phyloP scores from a whole-genome alignment of 2,329 filamentous ascomycete genomes.

The Curvularia verruculosa region DNA sequence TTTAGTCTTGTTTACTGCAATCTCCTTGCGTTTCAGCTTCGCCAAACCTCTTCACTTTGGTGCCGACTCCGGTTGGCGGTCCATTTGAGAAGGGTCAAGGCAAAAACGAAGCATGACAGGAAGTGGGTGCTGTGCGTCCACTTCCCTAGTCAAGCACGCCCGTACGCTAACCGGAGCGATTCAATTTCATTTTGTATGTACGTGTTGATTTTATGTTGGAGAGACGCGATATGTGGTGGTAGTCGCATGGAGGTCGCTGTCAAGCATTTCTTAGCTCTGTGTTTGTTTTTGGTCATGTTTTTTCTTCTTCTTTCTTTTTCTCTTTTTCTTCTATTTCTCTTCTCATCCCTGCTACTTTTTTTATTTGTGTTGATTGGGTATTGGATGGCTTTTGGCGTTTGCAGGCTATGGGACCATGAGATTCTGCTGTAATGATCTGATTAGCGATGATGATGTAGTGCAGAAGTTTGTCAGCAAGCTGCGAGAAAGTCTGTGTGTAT shows the following conservation, averaged over 20 bases:
- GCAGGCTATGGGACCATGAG: slow-evolving; percentile 18
- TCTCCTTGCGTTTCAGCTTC: slow-evolving; percentile 35
- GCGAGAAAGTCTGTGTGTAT: neutral
- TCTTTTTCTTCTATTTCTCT: neutral
- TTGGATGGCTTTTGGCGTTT: slow-evolving; percentile 14
- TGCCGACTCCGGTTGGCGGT: slow-evolving; percentile 33
- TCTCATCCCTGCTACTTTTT: slow-evolving; percentile 3
- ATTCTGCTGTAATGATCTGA: slow-evolving; percentile 39
- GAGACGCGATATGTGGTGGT: neutral
- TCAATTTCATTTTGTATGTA: neutral
- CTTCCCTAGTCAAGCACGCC: slow-evolving; percentile 4
- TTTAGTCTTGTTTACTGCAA: slow-evolving; percentile 35
- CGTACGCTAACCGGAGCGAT: slow-evolving; percentile 2
- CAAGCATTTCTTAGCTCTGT: neutral
- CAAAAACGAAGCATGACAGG: slow-evolving; percentile 12
- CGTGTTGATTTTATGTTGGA: neutral
- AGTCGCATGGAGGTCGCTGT: neutral
- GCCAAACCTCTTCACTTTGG: slow-evolving; percentile 24
- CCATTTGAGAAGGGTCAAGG: slow-evolving; percentile 17
- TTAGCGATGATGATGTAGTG: slow-evolving; percentile 13
- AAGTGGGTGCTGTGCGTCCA: slow-evolving; percentile 28
- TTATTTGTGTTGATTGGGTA: slow-evolving; percentile 9
- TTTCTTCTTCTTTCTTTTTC: neutral
- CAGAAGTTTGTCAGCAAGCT: slow-evolving; percentile 11
- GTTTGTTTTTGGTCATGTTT: neutral